Evolutionary conservation across 2,329 filamentous ascomycete genomes (phyloP).

Genomic region (Parastagonospora avenae): DNA sequence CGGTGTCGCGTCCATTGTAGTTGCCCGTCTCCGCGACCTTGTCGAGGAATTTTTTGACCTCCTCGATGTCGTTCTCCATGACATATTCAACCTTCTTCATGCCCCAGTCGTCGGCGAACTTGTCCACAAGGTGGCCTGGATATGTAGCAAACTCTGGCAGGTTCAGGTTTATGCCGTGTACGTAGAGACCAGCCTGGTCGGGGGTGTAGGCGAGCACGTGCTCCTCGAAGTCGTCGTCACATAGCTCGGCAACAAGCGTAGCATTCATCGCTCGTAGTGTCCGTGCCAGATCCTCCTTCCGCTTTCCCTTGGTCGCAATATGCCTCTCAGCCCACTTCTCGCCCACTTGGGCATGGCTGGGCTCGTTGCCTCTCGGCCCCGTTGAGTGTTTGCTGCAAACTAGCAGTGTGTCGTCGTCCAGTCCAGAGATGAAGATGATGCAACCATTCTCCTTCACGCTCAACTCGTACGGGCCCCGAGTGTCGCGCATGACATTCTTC

Average conservation of each 20-base stretch:
- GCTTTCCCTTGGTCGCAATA: conserved; percentile 76
- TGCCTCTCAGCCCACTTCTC: conserved; percentile 83
- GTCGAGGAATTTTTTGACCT: conserved; percentile 82
- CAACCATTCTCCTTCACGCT: conserved; percentile 99
- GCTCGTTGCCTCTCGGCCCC: conserved; percentile 72
- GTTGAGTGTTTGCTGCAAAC: conserved; percentile 99
- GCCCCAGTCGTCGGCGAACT: conserved; percentile 90
- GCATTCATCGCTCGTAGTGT: conserved; percentile 79
- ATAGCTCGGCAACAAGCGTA: conserved; percentile 95
- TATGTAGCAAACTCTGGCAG: conserved; percentile 91
- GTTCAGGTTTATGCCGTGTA: conserved; percentile 96
- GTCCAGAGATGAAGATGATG: conserved; percentile 93
- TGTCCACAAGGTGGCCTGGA: conserved; percentile 78
- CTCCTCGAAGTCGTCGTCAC: conserved; percentile 95
- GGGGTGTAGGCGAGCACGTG: conserved; percentile 89
- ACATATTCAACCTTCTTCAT: conserved; percentile 88
- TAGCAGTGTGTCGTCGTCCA: conserved; percentile 85
- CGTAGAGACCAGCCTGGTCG: conserved; percentile 84
- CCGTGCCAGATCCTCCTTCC: conserved; percentile 75
- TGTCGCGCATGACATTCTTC: conserved; percentile 75
- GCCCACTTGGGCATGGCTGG: conserved; percentile 84
- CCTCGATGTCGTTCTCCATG: conserved; percentile 72
- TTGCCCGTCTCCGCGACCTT: conserved; percentile 84
- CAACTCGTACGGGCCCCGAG: conserved; percentile 87
- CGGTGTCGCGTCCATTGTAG: conserved; percentile 89